Base-by-base conservation (phyloP, 805 yeast species). In the Phaffomyces thermotolerans region DNA sequence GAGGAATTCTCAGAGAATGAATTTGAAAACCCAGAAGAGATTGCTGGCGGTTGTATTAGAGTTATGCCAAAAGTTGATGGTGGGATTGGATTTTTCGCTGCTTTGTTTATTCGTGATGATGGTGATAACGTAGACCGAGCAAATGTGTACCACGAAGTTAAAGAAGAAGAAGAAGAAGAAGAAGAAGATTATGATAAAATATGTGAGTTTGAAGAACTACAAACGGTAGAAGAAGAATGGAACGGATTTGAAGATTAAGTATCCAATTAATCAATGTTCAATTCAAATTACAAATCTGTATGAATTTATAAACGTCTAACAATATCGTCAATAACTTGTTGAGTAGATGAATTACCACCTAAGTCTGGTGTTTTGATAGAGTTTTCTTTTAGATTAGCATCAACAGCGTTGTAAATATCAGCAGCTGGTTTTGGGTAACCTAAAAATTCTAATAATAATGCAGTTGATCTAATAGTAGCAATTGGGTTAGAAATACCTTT, bases 51-150 rank as follows among this genome's bases (percentile, higher is more conserved):
- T 0, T 90, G 97, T 65, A 79, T 93, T 0, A 71, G 99, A 52
- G 84, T 90, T 0, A 65, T 80, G 36, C 96, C 97, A 1, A 81
- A 78, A 48, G 83, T 75, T 36, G 99, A 93, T 60, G 99, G 98
- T 27, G 99, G 99, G n/a, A 93, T 93, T 54, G 99, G 99, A 0
- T 93, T 93, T 60, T 93, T 93, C 64, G 98, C 97, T 0, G 98
- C 90, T 1, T 81, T 93, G 44, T 91, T 93, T 60, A 84, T 85
- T 50, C 72, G 84, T 44, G 42, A 41, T 31, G 41, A 31, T 24
- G 50, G 37, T 17, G 29, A 38, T 25, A 34, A 14, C 32, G 41
- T 30, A 30, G 36, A 35, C 17, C 25, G 23, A 30, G 20, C 34
- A 23, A 27, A 14, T 27, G 31, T 27, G 8, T 36, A 34, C 18